These are phyloP conservation scores for Lunularia cruciata DNA, from an alignment of 225 moss, liverwort and hornwort genomes.

Conservation along the genomic window DNA sequence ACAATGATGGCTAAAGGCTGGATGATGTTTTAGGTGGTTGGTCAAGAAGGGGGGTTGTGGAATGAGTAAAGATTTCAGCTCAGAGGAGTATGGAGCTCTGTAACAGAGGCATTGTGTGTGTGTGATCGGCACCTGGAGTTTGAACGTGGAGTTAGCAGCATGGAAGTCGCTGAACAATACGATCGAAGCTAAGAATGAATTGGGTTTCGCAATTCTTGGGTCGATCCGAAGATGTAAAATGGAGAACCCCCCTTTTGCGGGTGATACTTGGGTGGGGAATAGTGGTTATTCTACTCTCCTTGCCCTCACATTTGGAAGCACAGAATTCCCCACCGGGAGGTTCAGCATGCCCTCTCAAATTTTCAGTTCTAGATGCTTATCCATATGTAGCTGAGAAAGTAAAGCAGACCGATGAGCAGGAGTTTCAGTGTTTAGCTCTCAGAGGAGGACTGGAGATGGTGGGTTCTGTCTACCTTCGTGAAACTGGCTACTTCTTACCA, in stretches of 20 bases:
- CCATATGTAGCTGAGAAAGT: conserved; percentile 27
- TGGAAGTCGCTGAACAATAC: neutral
- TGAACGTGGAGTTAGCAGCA: too few relatives aligned
- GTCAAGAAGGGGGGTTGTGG: too few relatives aligned
- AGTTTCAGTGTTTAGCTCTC: conserved; percentile 13
- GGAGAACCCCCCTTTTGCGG: conserved; percentile 2
- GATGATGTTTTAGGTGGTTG: too few relatives aligned
- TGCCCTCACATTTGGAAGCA: neutral
- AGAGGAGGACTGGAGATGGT: conserved; percentile 27
- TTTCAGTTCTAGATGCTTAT: conserved; percentile 30
- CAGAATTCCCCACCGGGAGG: neutral
- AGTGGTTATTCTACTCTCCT: neutral
- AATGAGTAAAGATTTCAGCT: too few relatives aligned
- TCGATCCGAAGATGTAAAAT: neutral
- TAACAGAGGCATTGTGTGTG: too few relatives aligned
- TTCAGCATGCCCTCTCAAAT: conserved; percentile 29
- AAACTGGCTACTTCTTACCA: conserved; percentile 38
- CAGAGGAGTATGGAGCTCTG: too few relatives aligned
- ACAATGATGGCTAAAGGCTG: too few relatives aligned
- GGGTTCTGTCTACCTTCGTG: conserved; percentile 28
- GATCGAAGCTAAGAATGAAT: neutral
- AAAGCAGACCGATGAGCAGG: neutral
- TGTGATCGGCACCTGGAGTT: too few relatives aligned
- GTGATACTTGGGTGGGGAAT: neutral
- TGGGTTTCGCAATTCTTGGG: neutral